phyloP scores from a whole-genome alignment of 2,329 filamentous ascomycete species.

The Mycosphaerella arachidis region DNA sequence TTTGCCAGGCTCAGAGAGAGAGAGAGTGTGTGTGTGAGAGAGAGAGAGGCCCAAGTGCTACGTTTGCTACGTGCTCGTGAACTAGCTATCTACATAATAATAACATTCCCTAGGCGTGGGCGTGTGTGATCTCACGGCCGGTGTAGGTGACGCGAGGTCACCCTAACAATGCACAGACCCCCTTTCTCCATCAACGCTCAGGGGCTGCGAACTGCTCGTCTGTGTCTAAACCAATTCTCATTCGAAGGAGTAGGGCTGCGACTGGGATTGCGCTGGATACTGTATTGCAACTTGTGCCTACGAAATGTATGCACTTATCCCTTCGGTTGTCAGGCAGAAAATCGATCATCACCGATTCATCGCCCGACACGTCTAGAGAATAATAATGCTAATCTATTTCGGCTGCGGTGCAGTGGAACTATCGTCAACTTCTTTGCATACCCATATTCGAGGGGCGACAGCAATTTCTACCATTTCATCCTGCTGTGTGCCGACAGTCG shows the following conservation, averaged over 20 bases:
- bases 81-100: no score
- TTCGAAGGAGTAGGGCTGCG: not conserved
- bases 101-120: no score
- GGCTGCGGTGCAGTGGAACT: not conserved
- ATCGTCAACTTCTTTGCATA: not conserved
- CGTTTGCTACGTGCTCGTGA: no score
- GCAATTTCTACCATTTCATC: not conserved
- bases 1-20: no score
- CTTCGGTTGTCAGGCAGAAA: not conserved
- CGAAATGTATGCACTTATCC: not conserved
- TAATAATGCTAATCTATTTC: not conserved
- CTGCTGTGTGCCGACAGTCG: not conserved
- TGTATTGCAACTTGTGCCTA: not conserved
- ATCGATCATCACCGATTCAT: not conserved
- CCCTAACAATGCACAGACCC: no score
- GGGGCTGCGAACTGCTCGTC: not conserved
- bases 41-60: no score
- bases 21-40: no score
- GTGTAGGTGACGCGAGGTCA: no score
- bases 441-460: not conserved
- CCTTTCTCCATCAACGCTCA: not conserved
- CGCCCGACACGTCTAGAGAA: not conserved
- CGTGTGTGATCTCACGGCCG: no score
- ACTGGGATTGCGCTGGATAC: not conserved
- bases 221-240: not conserved